phyloP scores from a whole-genome alignment of 768 basidiomycete species.

The Suillus hirtellus region DNA sequence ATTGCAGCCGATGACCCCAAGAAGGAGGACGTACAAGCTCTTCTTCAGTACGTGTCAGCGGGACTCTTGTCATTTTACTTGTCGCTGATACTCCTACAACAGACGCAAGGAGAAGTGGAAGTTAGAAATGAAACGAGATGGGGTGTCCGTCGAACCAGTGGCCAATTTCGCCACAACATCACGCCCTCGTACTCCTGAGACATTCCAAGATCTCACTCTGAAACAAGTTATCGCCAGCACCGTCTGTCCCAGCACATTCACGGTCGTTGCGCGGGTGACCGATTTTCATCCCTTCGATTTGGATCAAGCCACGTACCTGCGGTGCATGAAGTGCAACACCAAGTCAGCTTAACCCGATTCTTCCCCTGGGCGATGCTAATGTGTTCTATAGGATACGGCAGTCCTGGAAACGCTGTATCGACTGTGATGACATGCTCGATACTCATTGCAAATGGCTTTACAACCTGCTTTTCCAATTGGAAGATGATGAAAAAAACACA shows the following conservation, averaged over 20 bases:
- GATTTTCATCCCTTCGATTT: conserved; percentile 59
- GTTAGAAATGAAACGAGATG: conserved; percentile 22
- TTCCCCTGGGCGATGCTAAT: neutral
- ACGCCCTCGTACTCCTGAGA: conserved; percentile 9
- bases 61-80: neutral
- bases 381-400: conserved; percentile 41
- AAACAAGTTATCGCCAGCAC: conserved; percentile 36
- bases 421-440: conserved; percentile 54
- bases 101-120: conserved; percentile 38
- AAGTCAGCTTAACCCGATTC: conserved; percentile 38
- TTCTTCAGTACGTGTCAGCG: conserved; percentile 12
- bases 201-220: conserved; percentile 30
- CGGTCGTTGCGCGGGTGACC: conserved; percentile 48
- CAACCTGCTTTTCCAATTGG: conserved; percentile 48
- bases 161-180: conserved; percentile 1
- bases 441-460: conserved; percentile 51
- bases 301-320: conserved; percentile 45
- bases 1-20: conserved; percentile 18
- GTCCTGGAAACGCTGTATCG: conserved; percentile 44
- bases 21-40: conserved; percentile 18
- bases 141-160: neutral
- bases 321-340: conserved; percentile 53
- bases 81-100: neutral
- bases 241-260: conserved; percentile 40
- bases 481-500: conserved; percentile 47